Evolutionary conservation across 2,329 filamentous ascomycete species (phyloP), one percentile per base, ranked within the genome.

Genomic region (Aspergillus niger): DNA sequence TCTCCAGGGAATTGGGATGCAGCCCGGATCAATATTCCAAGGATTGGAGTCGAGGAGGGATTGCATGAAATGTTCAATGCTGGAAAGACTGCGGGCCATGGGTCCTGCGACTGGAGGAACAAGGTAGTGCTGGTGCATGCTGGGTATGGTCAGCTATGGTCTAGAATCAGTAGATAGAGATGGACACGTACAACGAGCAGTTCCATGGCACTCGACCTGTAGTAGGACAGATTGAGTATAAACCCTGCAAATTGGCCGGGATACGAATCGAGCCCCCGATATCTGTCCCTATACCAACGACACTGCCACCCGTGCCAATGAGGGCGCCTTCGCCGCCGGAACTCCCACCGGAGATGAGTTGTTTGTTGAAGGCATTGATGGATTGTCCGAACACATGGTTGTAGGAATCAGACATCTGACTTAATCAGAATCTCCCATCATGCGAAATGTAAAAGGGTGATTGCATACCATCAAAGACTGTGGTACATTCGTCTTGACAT

Each of bases 261-360:
- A 85, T 78, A 2, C 83, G 75, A 56, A 84, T 82, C 2, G 76
- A 80, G 8, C 82, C 82, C n/a, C 83, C 83, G 7, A 85, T 79
- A 65, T 85, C 83, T 3, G 83, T 85, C 2, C 82, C 83, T 1
- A 85, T 78, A 3, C 83, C 83, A 0, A 85, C 65, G 0, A 81
- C 63, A 8, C 78, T 81, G 0, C 82, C 83, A 20, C 79, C 70
- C 66, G 81, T 77, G 0, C 78, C 81, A 2, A 85, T 54, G 3
- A 85, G 71, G 2, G 82, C 82, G 20, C 80, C 82, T 70, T 85
- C 83, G 17, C 83, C 83, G 8, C 83, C 83, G 3, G 79, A 81
- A 61, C 78, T 81, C 8, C 83, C 83, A 3, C 83, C 83, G 2
- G 81, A 79, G 4, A 83, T 84, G 17, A 84, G 72, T 2, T 71